These are phyloP conservation scores for Diophrys sp. DNA, from an alignment of 73 alveolate species.

Conservation along the genomic window DNA sequence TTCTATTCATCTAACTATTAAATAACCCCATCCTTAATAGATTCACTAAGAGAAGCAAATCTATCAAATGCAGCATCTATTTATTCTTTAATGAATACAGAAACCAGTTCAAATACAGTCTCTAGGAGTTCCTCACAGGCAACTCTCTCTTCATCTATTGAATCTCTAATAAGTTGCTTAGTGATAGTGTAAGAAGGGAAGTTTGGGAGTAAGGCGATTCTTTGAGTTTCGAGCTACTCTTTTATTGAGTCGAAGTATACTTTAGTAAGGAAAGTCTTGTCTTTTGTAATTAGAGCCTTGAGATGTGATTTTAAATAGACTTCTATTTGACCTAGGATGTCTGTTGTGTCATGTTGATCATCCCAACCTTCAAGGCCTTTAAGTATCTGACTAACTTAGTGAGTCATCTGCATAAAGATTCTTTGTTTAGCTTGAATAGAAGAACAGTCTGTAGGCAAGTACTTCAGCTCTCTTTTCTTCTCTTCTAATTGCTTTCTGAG, in stretches of 20 bases:
- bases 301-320: background rate
- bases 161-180: too few species aligned
- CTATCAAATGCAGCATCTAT: constrained; percentile 63
- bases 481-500: too few species aligned
- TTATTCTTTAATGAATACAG: constrained; percentile 56
- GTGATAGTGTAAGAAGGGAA: background rate
- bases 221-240: background rate
- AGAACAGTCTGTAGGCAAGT: background rate
- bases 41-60: constrained; percentile 72
- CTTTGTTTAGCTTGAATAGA: background rate
- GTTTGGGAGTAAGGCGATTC: background rate
- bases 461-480: too few species aligned
- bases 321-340: background rate
- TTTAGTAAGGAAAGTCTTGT: background rate
- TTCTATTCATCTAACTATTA: constrained; percentile 29
- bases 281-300: background rate
- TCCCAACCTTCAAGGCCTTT: background rate
- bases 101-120: constrained; percentile 61
- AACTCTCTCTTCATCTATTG: constrained; percentile 21
- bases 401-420: background rate
- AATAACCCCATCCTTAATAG: constrained; percentile 29
- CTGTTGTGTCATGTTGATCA: background rate
- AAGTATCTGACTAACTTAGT: background rate
- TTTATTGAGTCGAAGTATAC: background rate
- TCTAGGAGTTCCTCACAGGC: constrained; percentile 72